Evolutionary conservation across 2,329 filamentous ascomycete genomes (phyloP).

Genomic region (Pseudogymnoascus sp.): DNA sequence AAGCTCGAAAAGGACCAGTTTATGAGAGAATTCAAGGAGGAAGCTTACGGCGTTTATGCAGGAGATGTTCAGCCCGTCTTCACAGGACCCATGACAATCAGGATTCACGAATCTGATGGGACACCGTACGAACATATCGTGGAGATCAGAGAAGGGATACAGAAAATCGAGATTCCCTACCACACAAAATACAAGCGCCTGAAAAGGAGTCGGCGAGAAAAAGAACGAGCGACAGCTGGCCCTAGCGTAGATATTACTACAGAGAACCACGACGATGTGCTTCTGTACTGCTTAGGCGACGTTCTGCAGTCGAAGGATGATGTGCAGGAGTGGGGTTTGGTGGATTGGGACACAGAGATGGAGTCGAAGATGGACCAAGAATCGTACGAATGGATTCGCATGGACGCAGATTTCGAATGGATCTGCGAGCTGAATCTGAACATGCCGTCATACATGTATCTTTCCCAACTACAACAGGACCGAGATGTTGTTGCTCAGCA

Average conservation of each 20-base stretch:
- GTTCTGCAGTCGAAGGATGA: conserved; percentile 79
- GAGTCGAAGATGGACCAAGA: conserved; percentile 90
- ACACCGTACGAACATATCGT: conserved; percentile 98
- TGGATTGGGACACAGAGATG: conserved; percentile 83
- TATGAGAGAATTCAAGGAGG: conserved; percentile 75
- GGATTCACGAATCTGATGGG: conserved; percentile 95
- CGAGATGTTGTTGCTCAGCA: conserved; percentile 87
- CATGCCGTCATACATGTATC: conserved; percentile 94
- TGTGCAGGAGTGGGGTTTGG: conserved; percentile 70
- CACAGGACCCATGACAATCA: conserved; percentile 92
- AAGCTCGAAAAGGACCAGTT: conserved; percentile 65
- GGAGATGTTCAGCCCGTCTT: conserved; percentile 71
- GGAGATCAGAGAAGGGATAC: conserved; percentile 79
- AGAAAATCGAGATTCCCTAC: conserved; percentile 90
- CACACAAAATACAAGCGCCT: conserved; percentile 98
- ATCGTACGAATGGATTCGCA: conserved; percentile 96
- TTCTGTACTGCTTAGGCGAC: conserved; percentile 88
- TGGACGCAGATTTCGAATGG: conserved; percentile 98
- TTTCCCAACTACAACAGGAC: conserved; percentile 94
- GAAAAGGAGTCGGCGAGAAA: conserved; percentile 76
- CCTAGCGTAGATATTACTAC: conserved; percentile 53
- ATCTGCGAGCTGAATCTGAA: conserved; percentile 73
- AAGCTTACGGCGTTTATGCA: conserved; percentile 57
- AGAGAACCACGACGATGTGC: conserved; percentile 67
- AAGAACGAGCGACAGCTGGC: conserved; percentile 61